Percentiles rank a stretch among this genome's conserved stretches.
phyloP scores from a whole-genome alignment of 2,329 filamentous ascomycete species.

The Ophiostoma ulmi region DNA sequence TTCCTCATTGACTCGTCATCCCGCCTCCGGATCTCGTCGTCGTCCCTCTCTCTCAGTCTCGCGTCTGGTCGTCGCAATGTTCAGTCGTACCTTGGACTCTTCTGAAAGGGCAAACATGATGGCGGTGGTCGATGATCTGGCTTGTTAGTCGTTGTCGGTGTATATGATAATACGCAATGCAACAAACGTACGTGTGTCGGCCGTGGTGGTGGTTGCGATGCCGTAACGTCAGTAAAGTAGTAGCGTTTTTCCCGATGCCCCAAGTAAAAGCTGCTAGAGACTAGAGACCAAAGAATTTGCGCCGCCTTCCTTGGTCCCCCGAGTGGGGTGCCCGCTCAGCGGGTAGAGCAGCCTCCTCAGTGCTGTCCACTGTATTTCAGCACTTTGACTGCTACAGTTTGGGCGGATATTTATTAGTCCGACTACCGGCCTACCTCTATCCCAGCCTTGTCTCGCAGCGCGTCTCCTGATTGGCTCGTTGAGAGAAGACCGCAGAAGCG shows the following conservation, averaged over 20 bases:
- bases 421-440: not conserved
- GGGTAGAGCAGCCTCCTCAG: not conserved
- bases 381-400: not conserved
- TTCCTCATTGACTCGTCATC: not conserved
- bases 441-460: constrained; percentile 19
- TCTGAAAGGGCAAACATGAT: constrained; percentile 72
- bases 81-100: constrained; percentile 76
- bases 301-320: constrained; percentile 8
- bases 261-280: not conserved
- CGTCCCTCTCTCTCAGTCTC: not conserved
- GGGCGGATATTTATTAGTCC: constrained; percentile 20
- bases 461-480: constrained; percentile 6
- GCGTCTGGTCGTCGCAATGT: not conserved
- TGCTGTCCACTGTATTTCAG: constrained; percentile 9
- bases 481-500: not conserved
- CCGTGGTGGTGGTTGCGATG: not conserved
- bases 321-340: not conserved
- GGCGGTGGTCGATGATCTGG: constrained; percentile 26
- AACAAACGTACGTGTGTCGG: not conserved
- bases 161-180: not conserved
- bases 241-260: not conserved
- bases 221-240: not conserved
- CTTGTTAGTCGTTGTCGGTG: not conserved
- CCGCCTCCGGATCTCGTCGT: not conserved
- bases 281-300: constrained; percentile 6